Conservation (phyloP, 1,139 yeast species). For the Zygoascus sp. region DNA sequence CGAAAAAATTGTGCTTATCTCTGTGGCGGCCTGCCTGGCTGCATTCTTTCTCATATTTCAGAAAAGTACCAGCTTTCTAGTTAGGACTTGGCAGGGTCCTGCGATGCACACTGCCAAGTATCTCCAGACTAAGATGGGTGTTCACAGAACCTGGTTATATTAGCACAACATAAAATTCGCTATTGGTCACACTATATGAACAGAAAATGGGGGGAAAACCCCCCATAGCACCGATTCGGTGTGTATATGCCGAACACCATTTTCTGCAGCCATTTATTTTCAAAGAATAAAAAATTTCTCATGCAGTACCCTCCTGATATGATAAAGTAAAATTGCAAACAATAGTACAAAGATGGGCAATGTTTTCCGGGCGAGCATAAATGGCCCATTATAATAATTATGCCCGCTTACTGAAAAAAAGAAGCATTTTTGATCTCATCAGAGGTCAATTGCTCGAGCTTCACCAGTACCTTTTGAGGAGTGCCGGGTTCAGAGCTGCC, state of each 20-base stretch:
- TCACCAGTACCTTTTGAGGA: background rate
- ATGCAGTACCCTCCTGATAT: background rate
- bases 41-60: no score
- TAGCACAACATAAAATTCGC: no score
- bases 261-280: background rate
- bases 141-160: no score
- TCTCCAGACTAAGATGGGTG: no score
- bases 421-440: background rate
- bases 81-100: no score
- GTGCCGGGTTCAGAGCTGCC: background rate
- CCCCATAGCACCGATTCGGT: no score
- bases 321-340: slow-evolving; percentile 2
- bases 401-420: slow-evolving; percentile 9
- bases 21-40: no score
- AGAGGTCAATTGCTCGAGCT: background rate
- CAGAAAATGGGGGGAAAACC: no score
- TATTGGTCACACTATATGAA: no score
- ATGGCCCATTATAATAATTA: background rate
- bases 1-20: no score
- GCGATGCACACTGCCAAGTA: no score
- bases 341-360: slow-evolving; percentile 6
- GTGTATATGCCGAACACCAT: background rate
- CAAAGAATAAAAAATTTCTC: background rate
- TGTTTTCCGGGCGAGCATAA: slow-evolving; percentile 5
- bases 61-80: no score